Base-by-base conservation (phyloP, 768 basidiomycete species). In the Collybia nuda region DNA sequence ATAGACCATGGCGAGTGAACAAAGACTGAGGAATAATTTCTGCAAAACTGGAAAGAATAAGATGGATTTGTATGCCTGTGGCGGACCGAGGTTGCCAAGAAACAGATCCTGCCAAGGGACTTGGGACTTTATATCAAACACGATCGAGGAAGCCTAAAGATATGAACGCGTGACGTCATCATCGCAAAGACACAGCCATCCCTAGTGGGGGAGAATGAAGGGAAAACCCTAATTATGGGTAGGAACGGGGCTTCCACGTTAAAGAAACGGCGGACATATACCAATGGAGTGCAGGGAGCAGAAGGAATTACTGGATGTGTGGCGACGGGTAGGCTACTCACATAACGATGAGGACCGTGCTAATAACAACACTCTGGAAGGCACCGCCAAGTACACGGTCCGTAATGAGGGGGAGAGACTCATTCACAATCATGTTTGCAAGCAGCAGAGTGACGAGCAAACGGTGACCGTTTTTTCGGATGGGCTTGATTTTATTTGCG, bases 21-120 rank as follows among this genome's bases (percentile, higher is more conserved):
- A 95, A 73, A 1, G 90, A 90, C 62, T 96, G 93, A 0, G 93
- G 93, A 54, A 95, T 94, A 55, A 95, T 91, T 70, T 95, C 92
- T 21, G 92, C 74, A 64, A 94, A 95, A 51, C 91, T 94, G 58
- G 32, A 49, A 36, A 38, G 42, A 35, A 47, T 44, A 57, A 22
- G 15, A 22, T 46, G 23, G n/a, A 61, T 40, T 45, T 37, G 50
- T 41, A 14, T 29, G 32, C 26, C 17, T 43, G 40, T n/a, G 22
- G 40, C 48, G 35, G 19, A 39, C n/a, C 5, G 28, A 45, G 44
- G 1, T 39, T 51, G 50, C 50, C 48, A 54, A 44, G 40, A 28
- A 26, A 40, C 19, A 32, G 32, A 5, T 32, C 32, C 9, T 32
- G 32, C 32, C 32, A 32, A 32, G 21, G 24, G 41, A 42, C 12